Base-by-base conservation (phyloP, 805 yeast species). In the Saccharomyces eubayanus region DNA sequence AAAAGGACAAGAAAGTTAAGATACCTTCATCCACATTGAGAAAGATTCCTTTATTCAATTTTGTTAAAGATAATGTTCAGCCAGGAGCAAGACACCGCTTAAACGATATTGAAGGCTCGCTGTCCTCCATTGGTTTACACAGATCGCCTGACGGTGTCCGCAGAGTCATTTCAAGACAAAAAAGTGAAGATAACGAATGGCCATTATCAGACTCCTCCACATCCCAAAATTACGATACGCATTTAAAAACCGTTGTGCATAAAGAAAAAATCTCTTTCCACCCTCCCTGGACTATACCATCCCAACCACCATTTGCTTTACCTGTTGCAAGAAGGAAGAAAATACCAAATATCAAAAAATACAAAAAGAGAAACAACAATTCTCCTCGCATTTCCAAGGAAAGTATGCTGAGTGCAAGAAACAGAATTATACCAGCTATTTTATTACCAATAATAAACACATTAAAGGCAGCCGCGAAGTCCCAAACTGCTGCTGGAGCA, bases 281-380 rank as follows among this genome's bases (percentile, higher is more conserved):
- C 56, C 71, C 72, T 10, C 72, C 72, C 14, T 69, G 72, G 72
- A 43, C 28, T 6, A 24, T 69, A 14, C 72, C 72, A 2, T 28
- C 30, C 3, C 57, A 60, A 55, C 71, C 71, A 9, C 72, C 72
- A n/a, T 50, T 57, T 46, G 59, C 65, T 1, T 51, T 69, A 45
- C 71, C 72, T 6, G 56, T 63, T 9, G 70, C 70, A 1, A 60
- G 65, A 47, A 61, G 66, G 51, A 63, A 54, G 47, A 61, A 58
- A 21, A 62, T 57, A 21, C 31, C 51, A 9, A 53, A 28, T 14
- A 36, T 41, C 43, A 21, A 51, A 40, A n/a, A 49, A 49, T 11
- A 36, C 21, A 48, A 29, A 50, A 40, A 46, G 31, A 48, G 47
- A 50, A 43, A n/a, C 47, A 50, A 41, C 48, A 51, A 45, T 16